Percentiles rank a stretch among this genome's conserved stretches.
Evolutionary conservation across 805 yeast genomes (phyloP).

Genomic region (Starmerella khaoyaiensis): DNA sequence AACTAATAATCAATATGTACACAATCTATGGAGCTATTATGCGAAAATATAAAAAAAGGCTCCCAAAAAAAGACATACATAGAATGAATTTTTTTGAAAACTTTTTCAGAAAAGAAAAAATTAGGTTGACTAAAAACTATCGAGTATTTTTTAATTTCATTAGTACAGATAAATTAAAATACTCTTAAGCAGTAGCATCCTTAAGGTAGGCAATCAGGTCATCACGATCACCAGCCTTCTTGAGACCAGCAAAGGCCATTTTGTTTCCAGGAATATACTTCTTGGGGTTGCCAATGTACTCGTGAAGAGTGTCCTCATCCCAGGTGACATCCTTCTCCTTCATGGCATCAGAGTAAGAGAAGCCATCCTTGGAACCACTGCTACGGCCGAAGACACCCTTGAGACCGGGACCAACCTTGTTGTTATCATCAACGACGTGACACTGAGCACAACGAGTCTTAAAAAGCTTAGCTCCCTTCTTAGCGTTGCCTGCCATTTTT

Average conservation of each 20-base stretch:
- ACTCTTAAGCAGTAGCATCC: slow-evolving; percentile 27
- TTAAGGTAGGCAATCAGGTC: slow-evolving; percentile 81
- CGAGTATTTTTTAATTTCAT: too few species aligned
- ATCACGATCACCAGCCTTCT: slow-evolving; percentile 98
- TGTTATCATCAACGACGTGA: slow-evolving; percentile 89
- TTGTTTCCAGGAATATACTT: slow-evolving; percentile 99
- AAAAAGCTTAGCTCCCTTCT: slow-evolving; percentile 96
- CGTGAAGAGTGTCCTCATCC: slow-evolving; percentile 78
- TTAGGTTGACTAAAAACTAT: too few species aligned
- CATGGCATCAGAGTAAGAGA: slow-evolving; percentile 96
- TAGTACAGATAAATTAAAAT: too few species aligned
- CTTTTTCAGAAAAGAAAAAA: too few species aligned
- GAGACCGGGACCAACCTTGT: slow-evolving; percentile 98
- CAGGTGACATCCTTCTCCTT: slow-evolving; percentile 86
- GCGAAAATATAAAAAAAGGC: too few species aligned
- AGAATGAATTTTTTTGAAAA: too few species aligned
- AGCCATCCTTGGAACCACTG: slow-evolving; percentile 87
- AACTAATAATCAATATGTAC: too few species aligned
- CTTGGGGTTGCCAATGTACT: slow-evolving; percentile 98
- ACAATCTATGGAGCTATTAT: too few species aligned
- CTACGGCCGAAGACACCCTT: slow-evolving; percentile 88
- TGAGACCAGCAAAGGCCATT: slow-evolving; percentile 99
- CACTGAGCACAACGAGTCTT: slow-evolving; percentile 99
- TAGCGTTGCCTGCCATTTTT: slow-evolving; percentile 44
- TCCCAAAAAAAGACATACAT: too few species aligned